These are phyloP conservation scores for Senecio squalidus DNA, from an alignment of 140 eudicot genomes.

Conservation along the genomic window DNA sequence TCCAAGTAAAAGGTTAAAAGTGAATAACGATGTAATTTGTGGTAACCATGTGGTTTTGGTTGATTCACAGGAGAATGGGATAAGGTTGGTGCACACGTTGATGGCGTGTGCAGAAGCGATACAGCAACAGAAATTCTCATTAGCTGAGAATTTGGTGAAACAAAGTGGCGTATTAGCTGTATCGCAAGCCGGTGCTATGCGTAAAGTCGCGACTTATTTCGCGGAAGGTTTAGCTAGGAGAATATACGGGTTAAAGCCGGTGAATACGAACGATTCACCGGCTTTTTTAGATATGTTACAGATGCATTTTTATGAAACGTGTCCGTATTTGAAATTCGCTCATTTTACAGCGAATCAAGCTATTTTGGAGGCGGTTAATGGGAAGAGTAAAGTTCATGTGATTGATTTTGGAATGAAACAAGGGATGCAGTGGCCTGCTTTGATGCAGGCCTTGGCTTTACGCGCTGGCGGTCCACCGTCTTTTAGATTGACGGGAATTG, in stretches of 20 bases:
- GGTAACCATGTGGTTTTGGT: conserved; percentile 55
- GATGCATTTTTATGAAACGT: conserved; percentile 86
- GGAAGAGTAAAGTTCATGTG: conserved; percentile 56
- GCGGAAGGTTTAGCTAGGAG: conserved; percentile 77
- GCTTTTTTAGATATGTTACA: conserved; percentile 50
- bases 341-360: conserved; percentile 96
- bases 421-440: conserved; percentile 98
- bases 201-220: conserved; percentile 83
- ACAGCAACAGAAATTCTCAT: conserved; percentile 36
- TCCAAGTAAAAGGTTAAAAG: no score
- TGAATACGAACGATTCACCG: conserved; percentile 31
- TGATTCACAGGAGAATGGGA: conserved; percentile 78
- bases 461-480: conserved; percentile 86
- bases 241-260: conserved; percentile 51
- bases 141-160: conserved; percentile 63
- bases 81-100: conserved; percentile 67
- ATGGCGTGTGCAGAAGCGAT: conserved; percentile 97
- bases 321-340: conserved; percentile 85
- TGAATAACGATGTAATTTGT: no score
- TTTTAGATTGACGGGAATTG: conserved; percentile 72
- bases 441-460: conserved; percentile 76
- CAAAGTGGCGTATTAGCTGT: conserved; percentile 67
- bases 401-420: conserved; percentile 91
- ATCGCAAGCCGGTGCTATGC: conserved; percentile 85
- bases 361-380: conserved; percentile 69